Base-by-base conservation (phyloP, 225 moss, liverwort and hornwort species). In the Ulota crispa region DNA sequence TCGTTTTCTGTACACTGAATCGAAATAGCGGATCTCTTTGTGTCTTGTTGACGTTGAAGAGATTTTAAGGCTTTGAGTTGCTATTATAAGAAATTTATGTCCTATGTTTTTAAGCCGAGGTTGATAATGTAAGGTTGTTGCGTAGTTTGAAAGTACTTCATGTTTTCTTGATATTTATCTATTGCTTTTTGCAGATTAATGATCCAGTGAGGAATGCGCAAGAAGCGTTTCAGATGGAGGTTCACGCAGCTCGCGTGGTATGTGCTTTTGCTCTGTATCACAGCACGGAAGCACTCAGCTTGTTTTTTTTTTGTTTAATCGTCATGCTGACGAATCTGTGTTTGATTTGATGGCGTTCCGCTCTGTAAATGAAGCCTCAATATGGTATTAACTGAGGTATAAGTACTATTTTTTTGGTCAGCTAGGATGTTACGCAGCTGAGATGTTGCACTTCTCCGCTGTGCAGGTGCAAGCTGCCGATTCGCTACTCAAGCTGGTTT, bases 221-320 rank as follows among this genome's bases (percentile, higher is more conserved):
- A 91, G 98, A 96, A 91, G 87, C 93, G 31, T 99, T 95, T 73
- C 98, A 99, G 83, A 99, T 96, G 98, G 92, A 95, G 85, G 94
- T 99, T 11, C 96, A 99, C 69, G 90, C 92, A 70, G 89, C 96
- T 57, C 94, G 95, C 73, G 95, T 99, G 81, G 98, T 95, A 78
- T 59, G 79, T 74, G 37, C 82, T 10, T 10, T 16, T 80, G 16
- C 37, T 85, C 41, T 63, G 64, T 15, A 32, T 53, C 27, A 52
- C 28, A 62, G 36, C 37, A 23, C 82, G 13, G 19, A 76, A 66
- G 52, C 64, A 8, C 45, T 79, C 50, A 13, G 14, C 28, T 60
- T 66, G 69, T 23, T 59, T 32, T 42, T 32, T 42, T 14, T 12
- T 34, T 28, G n/a, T n/a, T n/a, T n/a, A n/a, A 63, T 39, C 53